A percentile compares a stretch with the other conserved stretches of the same genome.
These are phyloP conservation scores for Microthyrium microscopicum DNA, from an alignment of 2,329 filamentous ascomycete species.

Conservation along the genomic window DNA sequence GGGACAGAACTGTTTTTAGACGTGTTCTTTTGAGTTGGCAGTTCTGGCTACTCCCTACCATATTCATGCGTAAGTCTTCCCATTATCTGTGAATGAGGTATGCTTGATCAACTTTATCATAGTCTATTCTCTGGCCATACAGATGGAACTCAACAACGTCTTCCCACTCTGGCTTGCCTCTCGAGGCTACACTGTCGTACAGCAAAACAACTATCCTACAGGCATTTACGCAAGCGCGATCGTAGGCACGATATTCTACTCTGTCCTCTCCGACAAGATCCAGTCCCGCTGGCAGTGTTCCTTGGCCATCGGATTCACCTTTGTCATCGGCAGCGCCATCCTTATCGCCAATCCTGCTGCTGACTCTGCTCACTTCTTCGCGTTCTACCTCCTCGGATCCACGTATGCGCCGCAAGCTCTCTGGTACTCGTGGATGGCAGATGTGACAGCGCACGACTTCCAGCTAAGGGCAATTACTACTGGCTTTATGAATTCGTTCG, in stretches of 20 bases:
- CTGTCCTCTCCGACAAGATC: constrained; percentile 25
- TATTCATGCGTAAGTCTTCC: constrained; percentile 25
- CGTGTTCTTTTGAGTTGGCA: constrained; percentile 27
- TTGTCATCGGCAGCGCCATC: constrained; percentile 25
- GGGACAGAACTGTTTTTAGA: constrained; percentile 16
- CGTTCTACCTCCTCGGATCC: constrained; percentile 28
- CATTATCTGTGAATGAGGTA: neutral
- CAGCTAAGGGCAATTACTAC: constrained; percentile 29
- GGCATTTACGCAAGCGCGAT: constrained; percentile 26
- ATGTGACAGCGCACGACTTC: constrained; percentile 23
- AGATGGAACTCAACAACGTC: constrained; percentile 28
- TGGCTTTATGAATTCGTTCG: constrained; percentile 6
- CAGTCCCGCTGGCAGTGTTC: constrained; percentile 29
- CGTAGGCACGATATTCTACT: constrained; percentile 25
- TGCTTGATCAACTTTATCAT: neutral
- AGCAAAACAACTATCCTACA: constrained; percentile 31
- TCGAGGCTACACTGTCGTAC: constrained; percentile 25
- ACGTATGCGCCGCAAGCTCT: constrained; percentile 30
- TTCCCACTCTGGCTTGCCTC: constrained; percentile 30
- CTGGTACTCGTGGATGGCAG: constrained; percentile 33
- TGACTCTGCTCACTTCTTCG: constrained; percentile 25
- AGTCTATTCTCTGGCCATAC: constrained; percentile 28
- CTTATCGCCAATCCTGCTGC: constrained; percentile 18
- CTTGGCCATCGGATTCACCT: constrained; percentile 25
- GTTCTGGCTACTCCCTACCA: constrained; percentile 27